Base-by-base conservation (phyloP, 2,329 filamentous ascomycete species). In the Penicillium decumbens region DNA sequence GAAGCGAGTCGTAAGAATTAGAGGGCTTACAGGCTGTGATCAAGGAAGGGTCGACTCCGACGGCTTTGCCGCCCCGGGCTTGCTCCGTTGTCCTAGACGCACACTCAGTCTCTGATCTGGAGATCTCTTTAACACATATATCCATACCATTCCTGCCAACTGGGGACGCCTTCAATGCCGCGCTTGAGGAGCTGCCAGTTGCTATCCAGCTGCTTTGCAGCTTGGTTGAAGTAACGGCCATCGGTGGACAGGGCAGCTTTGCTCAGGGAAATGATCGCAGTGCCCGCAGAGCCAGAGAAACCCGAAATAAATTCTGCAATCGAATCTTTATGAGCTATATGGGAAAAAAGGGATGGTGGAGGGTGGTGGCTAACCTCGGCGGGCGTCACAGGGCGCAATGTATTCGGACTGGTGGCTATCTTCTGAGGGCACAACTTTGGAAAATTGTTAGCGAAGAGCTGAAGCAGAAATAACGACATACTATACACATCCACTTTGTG, bases 361-460 rank as follows among this genome's bases (percentile, higher is more conserved):
- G 38, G 46, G 10, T 24, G 33, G 51, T 51, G 25, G 40, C 68
- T 70, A 60, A 83, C 80, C 80, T 81, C 93, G 85, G 59, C 93
- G 84, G 53, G 81, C 91, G 75, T 98, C 93, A 68, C 89, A 95
- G n/a, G 86, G 84, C 43, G 93, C 93, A 70, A 96, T 96, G 72
- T 98, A 98, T 75, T 98, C 93, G 59, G 92, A 97, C 60, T 92
- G 89, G 70, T 98, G 93, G 67, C 89, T 92, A 70, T 98, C 93
- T 80, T 97, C 93, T 29, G 92, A 96, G 0, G 93, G 93, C 6
- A 97, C 82, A 66, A 98, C 92, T 97, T 67, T 53, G 59, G 54
- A 25, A 27, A 57, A 65, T 60, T 79, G 73, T 62, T 56, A 57
- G 55, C 23, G 10, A 48, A 47, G n/a, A 38, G 54, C 53, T 9